Evolutionary conservation across 2,329 filamentous ascomycete genomes (phyloP), one percentile per base, ranked within the genome.

Genomic region (Rasamsonia emersonii): DNA sequence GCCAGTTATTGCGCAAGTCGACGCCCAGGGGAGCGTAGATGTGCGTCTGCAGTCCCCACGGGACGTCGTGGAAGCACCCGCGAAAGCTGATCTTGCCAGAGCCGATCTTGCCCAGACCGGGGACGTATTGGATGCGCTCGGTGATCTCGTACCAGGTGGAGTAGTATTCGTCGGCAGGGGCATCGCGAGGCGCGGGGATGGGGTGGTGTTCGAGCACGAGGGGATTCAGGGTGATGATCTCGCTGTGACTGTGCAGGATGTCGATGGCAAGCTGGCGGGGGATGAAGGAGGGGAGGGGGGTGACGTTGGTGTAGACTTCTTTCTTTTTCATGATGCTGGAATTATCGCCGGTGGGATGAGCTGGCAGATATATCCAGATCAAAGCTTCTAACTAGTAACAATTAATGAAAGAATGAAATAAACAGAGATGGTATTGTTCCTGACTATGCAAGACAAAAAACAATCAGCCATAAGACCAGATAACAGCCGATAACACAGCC

Each of bases 151-250:
- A 91, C 85, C 86, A 93, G 16, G 64, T 63, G 44, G 78, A 81
- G 38, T 73, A 62, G 37, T 67, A 71, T 62, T 93, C 84, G 42
- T 89, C 83, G 5, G 73, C 60, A 0, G 73, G 67, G 10, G 80
- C 78, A 51, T 79, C 72, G 21, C 68, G 49, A 0, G 84, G 84
- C 3, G 82, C 68, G 28, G 73, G 66, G 58, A 83, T 84, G 28
- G 67, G 68, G 49, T 79, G 73, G 34, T 82, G 73, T 41, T 82
- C 77, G 44, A 79, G 76, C 35, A 93, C 79, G 30, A 89, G 67
- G 2, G 85, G 83, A 56, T 93, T 93, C 38, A 91, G 66, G 54
- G 88, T 79, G 47, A 93, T 91, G 82, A 93, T 91, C 45, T 77
- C 77, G 30, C 70, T 55, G 61, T 91, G 83, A 53, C 81, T 70